Conservation (phyloP, 495 filamentous ascomycete species). For the Darksidea phi region DNA sequence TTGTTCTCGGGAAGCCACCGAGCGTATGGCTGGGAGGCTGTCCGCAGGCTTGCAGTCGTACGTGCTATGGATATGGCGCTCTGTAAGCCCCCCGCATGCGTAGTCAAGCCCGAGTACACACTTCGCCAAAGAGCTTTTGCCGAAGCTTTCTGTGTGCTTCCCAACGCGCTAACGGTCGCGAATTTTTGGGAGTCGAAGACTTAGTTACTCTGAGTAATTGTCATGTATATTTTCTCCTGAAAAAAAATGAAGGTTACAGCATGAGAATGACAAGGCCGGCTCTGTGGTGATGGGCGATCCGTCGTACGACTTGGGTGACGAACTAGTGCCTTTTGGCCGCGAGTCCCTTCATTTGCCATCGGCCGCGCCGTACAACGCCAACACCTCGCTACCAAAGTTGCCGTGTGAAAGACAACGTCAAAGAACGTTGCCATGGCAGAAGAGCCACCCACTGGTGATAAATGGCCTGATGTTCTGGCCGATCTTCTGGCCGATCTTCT, state of each 20-base stretch:
- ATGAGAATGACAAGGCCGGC: not conserved
- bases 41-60: slow-evolving; percentile 21
- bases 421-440: not conserved
- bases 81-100: not conserved
- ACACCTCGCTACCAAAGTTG: slow-evolving; percentile 22
- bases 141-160: too few relatives aligned
- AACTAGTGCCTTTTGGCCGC: not conserved
- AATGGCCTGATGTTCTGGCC: too few relatives aligned
- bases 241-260: not conserved
- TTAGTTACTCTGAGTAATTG: too few relatives aligned
- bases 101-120: too few relatives aligned
- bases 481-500: too few relatives aligned
- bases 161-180: too few relatives aligned
- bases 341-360: slow-evolving; percentile 28
- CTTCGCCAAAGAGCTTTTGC: too few relatives aligned
- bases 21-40: slow-evolving; percentile 19
- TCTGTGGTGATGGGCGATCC: slow-evolving; percentile 11
- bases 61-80: slow-evolving; percentile 1
- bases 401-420: slow-evolving; percentile 5
- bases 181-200: too few relatives aligned
- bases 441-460: not conserved
- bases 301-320: slow-evolving; percentile 8
- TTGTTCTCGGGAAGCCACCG: slow-evolving; percentile 17
- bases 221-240: too few relatives aligned
- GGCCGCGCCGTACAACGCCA: slow-evolving; percentile 26